Conservation (phyloP, 768 basidiomycete species). For the Mrakia frigida region DNA sequence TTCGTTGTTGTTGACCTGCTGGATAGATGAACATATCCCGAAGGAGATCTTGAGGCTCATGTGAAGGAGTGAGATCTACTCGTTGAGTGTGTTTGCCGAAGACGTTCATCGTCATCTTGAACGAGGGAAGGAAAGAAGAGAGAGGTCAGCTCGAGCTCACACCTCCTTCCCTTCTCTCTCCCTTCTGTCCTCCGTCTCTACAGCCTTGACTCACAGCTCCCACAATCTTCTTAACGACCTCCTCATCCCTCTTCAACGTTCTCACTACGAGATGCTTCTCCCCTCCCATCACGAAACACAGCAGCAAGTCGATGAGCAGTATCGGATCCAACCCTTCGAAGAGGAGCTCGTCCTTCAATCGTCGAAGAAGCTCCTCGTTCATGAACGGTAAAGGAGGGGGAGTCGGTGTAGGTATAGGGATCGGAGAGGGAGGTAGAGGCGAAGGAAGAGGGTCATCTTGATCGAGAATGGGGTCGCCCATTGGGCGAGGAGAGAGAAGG, state of each 20-base stretch:
- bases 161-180: not conserved
- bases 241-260: not conserved
- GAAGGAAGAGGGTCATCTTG: not conserved
- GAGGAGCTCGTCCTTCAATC: not conserved
- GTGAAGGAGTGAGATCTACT: not conserved
- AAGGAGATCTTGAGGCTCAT: not conserved
- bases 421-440: not conserved
- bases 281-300: conserved; percentile 3
- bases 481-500: not conserved
- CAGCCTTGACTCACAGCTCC: not conserved
- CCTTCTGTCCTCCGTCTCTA: not conserved
- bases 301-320: not conserved
- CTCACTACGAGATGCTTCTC: conserved; percentile 2
- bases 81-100: not conserved
- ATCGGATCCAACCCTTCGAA: not conserved
- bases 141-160: conserved; percentile 12
- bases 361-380: not conserved
- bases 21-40: not conserved
- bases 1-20: not conserved
- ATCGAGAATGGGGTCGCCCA: not conserved
- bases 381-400: not conserved
- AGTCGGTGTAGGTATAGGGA: not conserved
- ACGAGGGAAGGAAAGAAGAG: not conserved
- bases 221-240: not conserved
- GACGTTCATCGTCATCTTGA: conserved; percentile 8